These are phyloP conservation scores for Phytophthora pistaciae DNA, from an alignment of 352 stramenopile species.

Conservation along the genomic window DNA sequence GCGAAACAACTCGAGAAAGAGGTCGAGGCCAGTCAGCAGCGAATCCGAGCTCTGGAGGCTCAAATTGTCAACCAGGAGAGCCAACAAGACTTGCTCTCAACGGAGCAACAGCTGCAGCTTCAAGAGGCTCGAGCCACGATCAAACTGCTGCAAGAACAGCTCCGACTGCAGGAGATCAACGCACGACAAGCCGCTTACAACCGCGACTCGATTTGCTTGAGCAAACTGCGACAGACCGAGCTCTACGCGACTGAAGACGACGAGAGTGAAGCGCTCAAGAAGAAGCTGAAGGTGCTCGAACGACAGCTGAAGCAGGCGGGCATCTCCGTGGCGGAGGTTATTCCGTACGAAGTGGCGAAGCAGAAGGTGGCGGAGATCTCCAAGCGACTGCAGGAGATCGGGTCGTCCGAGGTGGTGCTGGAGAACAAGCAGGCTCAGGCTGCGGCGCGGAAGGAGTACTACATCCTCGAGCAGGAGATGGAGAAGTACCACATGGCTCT, in stretches of 20 bases:
- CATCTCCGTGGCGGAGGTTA: constrained; percentile 88
- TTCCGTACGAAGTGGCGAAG: constrained; percentile 89
- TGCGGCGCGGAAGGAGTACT: constrained; percentile 85
- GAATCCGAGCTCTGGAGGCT: constrained; percentile 65
- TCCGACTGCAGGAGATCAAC: constrained; percentile 65
- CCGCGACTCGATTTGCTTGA: constrained; percentile 70
- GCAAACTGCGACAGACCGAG: constrained; percentile 53
- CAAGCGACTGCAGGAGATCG: constrained; percentile 85
- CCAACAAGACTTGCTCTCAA: constrained; percentile 63
- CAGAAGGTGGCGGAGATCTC: constrained; percentile 83
- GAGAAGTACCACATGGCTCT: constrained; percentile 92
- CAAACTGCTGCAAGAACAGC: constrained; percentile 58
- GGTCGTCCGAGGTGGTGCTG: constrained; percentile 70
- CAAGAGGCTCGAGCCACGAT: constrained; percentile 68
- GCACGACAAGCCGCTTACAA: constrained; percentile 56
- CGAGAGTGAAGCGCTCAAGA: constrained; percentile 63
- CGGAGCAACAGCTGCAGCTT: constrained; percentile 67
- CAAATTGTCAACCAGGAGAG: constrained; percentile 67
- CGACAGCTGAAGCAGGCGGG: constrained; percentile 78
- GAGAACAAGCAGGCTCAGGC: constrained; percentile 52
- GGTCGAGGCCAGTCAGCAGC: constrained; percentile 65
- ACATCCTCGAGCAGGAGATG: constrained; percentile 91
- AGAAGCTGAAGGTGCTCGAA: constrained; percentile 78
- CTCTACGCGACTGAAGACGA: constrained; percentile 45
- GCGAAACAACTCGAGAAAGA: constrained; percentile 76